These are phyloP conservation scores for Tympanopsis confertula DNA, from an alignment of 2,329 filamentous ascomycete genomes.

Conservation along the genomic window DNA sequence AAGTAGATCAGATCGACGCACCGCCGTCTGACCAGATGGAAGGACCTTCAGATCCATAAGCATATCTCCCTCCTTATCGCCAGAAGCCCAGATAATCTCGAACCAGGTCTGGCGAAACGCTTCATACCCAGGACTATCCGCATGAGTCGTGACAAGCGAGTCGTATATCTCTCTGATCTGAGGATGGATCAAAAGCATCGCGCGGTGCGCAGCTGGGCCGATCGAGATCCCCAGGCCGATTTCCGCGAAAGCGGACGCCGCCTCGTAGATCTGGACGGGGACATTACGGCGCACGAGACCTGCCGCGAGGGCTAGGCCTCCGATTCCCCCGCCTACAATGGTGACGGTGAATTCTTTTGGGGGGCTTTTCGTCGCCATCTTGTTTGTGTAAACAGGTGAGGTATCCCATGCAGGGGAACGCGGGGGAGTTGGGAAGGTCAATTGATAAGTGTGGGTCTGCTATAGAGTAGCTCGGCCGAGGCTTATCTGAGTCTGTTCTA, in stretches of 20 bases:
- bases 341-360: background rate
- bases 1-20: conserved; percentile 18
- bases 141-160: conserved; percentile 16
- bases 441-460: too few species aligned
- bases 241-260: background rate
- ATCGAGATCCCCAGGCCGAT: background rate
- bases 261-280: background rate
- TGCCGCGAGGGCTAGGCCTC: background rate
- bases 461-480: too few species aligned
- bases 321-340: background rate
- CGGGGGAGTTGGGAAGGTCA: too few species aligned
- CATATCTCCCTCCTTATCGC: conserved; percentile 7
- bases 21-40: conserved; percentile 16
- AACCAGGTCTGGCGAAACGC: conserved; percentile 17
- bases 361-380: too few species aligned
- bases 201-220: background rate
- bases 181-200: conserved; percentile 2
- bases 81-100: conserved; percentile 6
- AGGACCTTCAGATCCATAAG: conserved; percentile 16
- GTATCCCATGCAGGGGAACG: too few species aligned
- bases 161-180: conserved; percentile 12
- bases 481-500: too few species aligned
- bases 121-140: conserved; percentile 17
- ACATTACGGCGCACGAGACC: background rate
- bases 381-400: too few species aligned